These are phyloP conservation scores for Rhododendron molle DNA, from an alignment of 148 eudicot species.

Conservation along the genomic window DNA sequence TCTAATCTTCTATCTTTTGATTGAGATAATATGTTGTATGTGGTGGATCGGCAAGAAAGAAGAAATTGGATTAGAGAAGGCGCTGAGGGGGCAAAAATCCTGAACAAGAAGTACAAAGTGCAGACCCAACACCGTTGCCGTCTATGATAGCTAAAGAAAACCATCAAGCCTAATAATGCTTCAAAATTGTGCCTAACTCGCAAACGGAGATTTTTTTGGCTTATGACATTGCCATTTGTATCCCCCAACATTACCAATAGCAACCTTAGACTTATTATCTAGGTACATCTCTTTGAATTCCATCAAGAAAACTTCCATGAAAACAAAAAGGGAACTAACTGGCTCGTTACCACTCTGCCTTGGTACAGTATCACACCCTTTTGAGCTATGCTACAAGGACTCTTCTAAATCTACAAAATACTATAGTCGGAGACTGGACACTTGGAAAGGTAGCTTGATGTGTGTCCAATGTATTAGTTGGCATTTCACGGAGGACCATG, in stretches of 20 bases:
- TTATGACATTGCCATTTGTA: not conserved
- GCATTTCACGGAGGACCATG: not conserved
- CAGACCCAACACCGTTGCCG: not conserved
- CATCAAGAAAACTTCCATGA: not conserved
- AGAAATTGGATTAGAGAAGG: not conserved
- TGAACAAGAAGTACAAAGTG: not conserved
- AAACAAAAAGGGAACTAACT: not conserved
- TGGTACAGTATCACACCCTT: not conserved
- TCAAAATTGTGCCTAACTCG: not conserved
- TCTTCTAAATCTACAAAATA: not conserved
- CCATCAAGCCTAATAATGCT: not conserved
- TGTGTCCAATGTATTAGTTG: not conserved
- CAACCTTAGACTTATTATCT: not conserved
- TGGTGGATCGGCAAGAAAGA: not conserved
- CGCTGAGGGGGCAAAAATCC: not conserved
- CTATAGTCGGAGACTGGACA: not conserved
- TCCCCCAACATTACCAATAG: not conserved
- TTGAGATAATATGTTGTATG: not conserved
- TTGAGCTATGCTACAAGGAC: not conserved
- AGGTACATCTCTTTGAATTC: not conserved
- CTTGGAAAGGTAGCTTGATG: not conserved
- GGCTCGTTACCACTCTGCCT: not conserved
- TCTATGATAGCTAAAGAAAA: not conserved
- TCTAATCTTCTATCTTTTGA: not conserved
- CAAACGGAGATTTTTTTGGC: not conserved